Evolutionary conservation across 164 flowering plant species (phyloP).

Genomic region (Magnolia sinica): DNA sequence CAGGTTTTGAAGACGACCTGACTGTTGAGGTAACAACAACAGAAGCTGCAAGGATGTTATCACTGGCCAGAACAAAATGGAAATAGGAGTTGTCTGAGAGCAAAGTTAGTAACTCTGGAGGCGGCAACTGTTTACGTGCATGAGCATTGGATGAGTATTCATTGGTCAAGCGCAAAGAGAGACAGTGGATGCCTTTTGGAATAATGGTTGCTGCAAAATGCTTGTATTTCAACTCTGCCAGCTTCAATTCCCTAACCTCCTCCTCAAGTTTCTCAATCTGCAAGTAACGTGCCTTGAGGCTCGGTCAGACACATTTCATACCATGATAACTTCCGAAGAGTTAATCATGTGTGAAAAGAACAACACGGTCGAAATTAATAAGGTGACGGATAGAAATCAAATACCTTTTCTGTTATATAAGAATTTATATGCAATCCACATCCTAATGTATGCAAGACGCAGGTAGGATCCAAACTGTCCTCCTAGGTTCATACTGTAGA

Average conservation of each 20-base stretch:
- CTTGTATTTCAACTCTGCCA: conserved; percentile 84
- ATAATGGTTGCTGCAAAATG: conserved; percentile 93
- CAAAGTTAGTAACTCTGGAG: conserved; percentile 86
- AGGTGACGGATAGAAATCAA: too few relatives aligned
- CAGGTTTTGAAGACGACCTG: conserved; percentile 65
- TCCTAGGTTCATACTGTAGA: too few relatives aligned
- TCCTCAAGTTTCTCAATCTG: conserved; percentile 89
- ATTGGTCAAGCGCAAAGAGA: conserved; percentile 91
- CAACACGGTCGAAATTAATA: too few relatives aligned
- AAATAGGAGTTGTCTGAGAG: conserved; percentile 83
- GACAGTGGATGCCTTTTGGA: conserved; percentile 91
- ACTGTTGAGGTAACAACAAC: conserved; percentile 87
- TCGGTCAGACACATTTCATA: too few relatives aligned
- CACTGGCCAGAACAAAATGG: conserved; percentile 83
- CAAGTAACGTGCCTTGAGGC: neutral
- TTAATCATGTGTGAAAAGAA: too few relatives aligned
- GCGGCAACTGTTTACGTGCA: conserved; percentile 89
- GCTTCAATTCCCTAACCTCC: conserved; percentile 72
- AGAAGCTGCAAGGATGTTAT: conserved; percentile 96
- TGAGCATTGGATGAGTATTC: conserved; percentile 97
- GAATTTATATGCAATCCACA: too few relatives aligned
- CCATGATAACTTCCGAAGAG: too few relatives aligned
- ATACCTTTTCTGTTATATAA: too few relatives aligned
- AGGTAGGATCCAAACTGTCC: too few relatives aligned
- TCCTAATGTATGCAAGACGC: too few relatives aligned